Evolutionary conservation across 2,329 filamentous ascomycete genomes (phyloP).

Genomic region (Ophiostoma angusticollis): DNA sequence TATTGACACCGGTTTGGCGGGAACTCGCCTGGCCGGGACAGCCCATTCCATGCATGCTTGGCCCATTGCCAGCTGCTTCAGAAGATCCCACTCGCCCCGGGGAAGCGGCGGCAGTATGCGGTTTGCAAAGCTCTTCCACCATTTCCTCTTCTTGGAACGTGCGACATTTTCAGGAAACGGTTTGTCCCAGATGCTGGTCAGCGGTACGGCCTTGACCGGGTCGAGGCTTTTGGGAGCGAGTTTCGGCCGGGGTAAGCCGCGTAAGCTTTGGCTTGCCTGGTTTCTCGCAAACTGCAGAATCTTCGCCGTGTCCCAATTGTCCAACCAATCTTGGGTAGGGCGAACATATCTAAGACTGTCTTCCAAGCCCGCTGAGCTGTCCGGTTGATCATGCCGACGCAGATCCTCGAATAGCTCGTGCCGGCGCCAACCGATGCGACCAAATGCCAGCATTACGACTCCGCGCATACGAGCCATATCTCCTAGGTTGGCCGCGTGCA

Average conservation of each 20-base stretch:
- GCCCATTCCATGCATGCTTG: slow-evolving; percentile 25
- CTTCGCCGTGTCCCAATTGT: slow-evolving; percentile 36
- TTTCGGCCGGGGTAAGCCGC: slow-evolving; percentile 18
- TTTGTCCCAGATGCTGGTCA: slow-evolving; percentile 37
- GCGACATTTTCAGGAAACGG: slow-evolving; percentile 26
- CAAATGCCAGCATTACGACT: slow-evolving; percentile 38
- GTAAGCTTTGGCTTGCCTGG: slow-evolving; percentile 24
- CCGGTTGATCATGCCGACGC: slow-evolving; percentile 22
- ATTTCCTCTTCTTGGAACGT: slow-evolving; percentile 31
- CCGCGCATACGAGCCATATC: slow-evolving; percentile 32
- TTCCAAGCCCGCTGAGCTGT: slow-evolving; percentile 29
- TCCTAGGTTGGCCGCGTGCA: slow-evolving; percentile 42
- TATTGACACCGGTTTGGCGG: slow-evolving; percentile 14
- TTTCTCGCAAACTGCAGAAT: slow-evolving; percentile 28
- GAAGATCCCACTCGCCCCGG: slow-evolving; percentile 39
- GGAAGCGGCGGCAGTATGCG: slow-evolving; percentile 43
- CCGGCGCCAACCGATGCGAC: slow-evolving; percentile 37
- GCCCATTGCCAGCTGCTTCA: slow-evolving; percentile 34
- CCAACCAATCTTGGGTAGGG: slow-evolving; percentile 27
- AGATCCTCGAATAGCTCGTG: slow-evolving; percentile 33
- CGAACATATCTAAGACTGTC: neutral
- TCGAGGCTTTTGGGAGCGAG: slow-evolving; percentile 21
- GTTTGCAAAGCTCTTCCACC: slow-evolving; percentile 33
- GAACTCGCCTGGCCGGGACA: slow-evolving; percentile 24
- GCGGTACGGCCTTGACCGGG: slow-evolving; percentile 26